Evolutionary conservation across 108 stramenopile species (phyloP), one percentile per base, ranked within the genome.

Genomic region (Stephanodiscus minutulus): DNA sequence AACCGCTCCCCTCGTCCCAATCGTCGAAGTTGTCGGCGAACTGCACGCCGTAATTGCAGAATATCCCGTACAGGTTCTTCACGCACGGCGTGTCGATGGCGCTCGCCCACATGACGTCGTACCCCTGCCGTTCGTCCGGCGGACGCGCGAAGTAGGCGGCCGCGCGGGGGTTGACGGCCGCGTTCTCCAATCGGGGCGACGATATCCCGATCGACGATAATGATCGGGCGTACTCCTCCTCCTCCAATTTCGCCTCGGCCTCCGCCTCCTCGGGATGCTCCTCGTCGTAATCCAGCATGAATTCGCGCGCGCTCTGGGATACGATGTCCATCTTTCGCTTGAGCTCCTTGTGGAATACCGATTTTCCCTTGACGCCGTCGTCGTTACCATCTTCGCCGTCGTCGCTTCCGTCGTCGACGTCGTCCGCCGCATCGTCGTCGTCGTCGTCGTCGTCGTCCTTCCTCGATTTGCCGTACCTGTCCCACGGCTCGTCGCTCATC

Each of bases 11-110:
- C 70, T 86, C 83, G 41, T 85, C 68, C 81, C 87, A 96, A 67
- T 93, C 91, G n/a, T 76, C 91, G 75, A 93, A 96, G 61, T 96
- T 96, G 50, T 87, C 88, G 0, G 89, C 88, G 71, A 93, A 90
- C 53, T 96, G 85, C 4, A 92, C 81, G 7, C 94, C 94, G 53
- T 90, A 96, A 58, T 92, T 82, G 11, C 85, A 66, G 68, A 92
- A 87, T n/a, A 78, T 72, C 5, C 94, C 91, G 61, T 65, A 46
- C 17, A 96, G 68, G 37, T 85, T 90, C 33, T 75, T 76, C 29
- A 89, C 80, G 62, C 86, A 90, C 0, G 83, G 86, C 67, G 82
- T 81, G 58, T 93, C 91, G 59, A 96, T 82, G 5, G 94, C 91
- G 24, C 79, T 48, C 5, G 93, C 91, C 90, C 91, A 90, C 77